Evolutionary conservation across 805 yeast genomes (phyloP), one percentile per base, ranked within the genome.

Genomic region (Yamadazyma olivae): DNA sequence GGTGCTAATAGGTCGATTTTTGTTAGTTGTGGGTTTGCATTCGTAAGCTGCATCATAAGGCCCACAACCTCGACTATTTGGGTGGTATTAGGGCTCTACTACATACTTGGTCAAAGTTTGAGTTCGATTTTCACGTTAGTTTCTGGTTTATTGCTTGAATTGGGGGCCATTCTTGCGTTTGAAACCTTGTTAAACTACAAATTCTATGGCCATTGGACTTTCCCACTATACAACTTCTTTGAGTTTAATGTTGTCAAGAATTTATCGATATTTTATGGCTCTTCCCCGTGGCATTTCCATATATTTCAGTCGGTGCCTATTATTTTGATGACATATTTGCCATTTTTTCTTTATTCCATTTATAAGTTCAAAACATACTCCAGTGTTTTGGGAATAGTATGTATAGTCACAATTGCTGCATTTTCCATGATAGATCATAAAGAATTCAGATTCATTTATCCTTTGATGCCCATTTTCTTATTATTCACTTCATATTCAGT

Each of bases 361-460:
- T 28, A 30, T 27, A 41, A 38, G 12, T 38, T 43, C 19, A 44
- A 45, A 33, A 27, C 40, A 7, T 41, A 48, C 17, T 12, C n/a
- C 5, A 31, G 30, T 10, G 16, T 49, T 17, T 40, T 59, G 14
- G 58, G 50, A 20, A 46, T 40, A 30, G 56, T 45, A 41, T 33
- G 73, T 0, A 14, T 70, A 0, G 36, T 73, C 4, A 82, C 82
- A 30, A 33, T 84, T 1, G 32, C 59, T 0, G 64, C 70, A 0
- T 87, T 84, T 48, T 84, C 96, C 0, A 34, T 66, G 2, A 73
- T 93, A 14, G 64, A 73, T 8, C 99, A 93, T 57, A 93, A 93
- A 54, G 99, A 93, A 54, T 84, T 89, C 48, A 71, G 99, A 30
- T 93, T 93, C 56, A 69, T 95, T 13, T 88, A 82, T 48, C 95